These are phyloP conservation scores for Macaranga tanarius DNA, from an alignment of 441 rosid genomes.

Conservation along the genomic window DNA sequence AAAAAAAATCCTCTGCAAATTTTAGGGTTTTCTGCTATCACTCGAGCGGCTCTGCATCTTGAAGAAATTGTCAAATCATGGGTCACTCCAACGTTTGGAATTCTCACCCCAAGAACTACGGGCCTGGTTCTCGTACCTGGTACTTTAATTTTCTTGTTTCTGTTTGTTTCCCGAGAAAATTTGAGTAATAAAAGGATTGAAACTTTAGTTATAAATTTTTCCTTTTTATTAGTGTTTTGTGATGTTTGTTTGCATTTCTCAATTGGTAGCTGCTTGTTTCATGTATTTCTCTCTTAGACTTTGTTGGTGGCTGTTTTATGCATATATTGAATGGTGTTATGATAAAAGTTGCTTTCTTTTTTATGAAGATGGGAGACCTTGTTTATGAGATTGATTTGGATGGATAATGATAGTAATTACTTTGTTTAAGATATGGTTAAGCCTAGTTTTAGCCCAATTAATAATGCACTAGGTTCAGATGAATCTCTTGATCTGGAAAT, in stretches of 20 bases:
- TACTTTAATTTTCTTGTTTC: background rate
- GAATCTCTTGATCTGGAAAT: background rate
- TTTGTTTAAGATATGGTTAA: too few relatives aligned
- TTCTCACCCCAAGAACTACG: slow-evolving; percentile 74
- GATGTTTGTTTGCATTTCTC: background rate
- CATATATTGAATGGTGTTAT: background rate
- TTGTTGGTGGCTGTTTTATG: too few relatives aligned
- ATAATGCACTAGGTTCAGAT: background rate
- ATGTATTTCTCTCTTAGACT: too few relatives aligned
- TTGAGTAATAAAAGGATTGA: background rate
- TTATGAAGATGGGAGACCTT: too few relatives aligned
- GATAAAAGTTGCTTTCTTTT: background rate
- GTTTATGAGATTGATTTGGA: too few relatives aligned
- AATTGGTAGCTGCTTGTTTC: background rate
- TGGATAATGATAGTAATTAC: too few relatives aligned
- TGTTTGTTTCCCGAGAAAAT: background rate
- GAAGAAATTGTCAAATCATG: slow-evolving; percentile 29
- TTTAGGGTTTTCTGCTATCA: slow-evolving; percentile 19
- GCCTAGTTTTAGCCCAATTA: too few relatives aligned
- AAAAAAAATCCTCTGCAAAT: background rate
- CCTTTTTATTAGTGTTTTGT: background rate
- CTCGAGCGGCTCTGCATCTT: background rate
- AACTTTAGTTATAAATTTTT: background rate
- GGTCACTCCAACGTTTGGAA: slow-evolving; percentile 79
- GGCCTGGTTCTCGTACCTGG: slow-evolving; percentile 79